Evolutionary conservation across 1,139 yeast genomes (phyloP), one percentile per base, ranked within the genome.

Genomic region (Suhomyces chickasaworum): DNA sequence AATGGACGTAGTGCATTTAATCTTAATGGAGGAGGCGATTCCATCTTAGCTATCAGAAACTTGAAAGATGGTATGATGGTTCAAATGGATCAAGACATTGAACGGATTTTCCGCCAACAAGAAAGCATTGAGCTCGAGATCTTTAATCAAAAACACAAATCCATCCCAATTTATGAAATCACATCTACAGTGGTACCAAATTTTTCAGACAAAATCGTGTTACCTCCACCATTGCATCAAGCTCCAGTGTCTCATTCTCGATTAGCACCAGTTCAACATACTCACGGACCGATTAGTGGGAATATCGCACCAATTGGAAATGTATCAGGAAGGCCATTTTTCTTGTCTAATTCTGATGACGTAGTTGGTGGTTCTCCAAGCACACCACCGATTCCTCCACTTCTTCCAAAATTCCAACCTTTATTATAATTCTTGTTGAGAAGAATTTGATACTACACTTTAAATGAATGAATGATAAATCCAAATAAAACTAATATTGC

Each of bases 1-100:
- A 87, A 87, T 60, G 89, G 88, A 17, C 80, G 80, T 50, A 70
- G 75, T 44, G 90, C 89, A 13, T 88, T 88, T 63, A 77, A 78
- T 39, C 49, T 56, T 18, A 31, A 37, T 7, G 39, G 42, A 13
- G 39, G 33, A 29, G 50, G 46, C 27, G 53, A 51, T 18, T 34
- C 51, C n/a, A 43, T 52, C 10, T 47, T 56, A 30, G 52, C 53
- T 9, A 48, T 57, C 37, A 49, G 53, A 17, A 48, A 53, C 25
- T n/a, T 42, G 17, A 38, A 39, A 23, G 58, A 56, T 32, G 70
- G 69, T 3, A 49, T 47, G 3, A 53, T 66, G 10, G 56, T 72
- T 12, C 62, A 59, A 36, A 58, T 67, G 5, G 77, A 72, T 52
- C 47, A 54, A 17, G 77, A 71, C 36, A 50, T 73, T 37, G 77